Evolutionary conservation across 345 rosid species (phyloP).

Genomic region (Euphorbia pulcherrima): DNA sequence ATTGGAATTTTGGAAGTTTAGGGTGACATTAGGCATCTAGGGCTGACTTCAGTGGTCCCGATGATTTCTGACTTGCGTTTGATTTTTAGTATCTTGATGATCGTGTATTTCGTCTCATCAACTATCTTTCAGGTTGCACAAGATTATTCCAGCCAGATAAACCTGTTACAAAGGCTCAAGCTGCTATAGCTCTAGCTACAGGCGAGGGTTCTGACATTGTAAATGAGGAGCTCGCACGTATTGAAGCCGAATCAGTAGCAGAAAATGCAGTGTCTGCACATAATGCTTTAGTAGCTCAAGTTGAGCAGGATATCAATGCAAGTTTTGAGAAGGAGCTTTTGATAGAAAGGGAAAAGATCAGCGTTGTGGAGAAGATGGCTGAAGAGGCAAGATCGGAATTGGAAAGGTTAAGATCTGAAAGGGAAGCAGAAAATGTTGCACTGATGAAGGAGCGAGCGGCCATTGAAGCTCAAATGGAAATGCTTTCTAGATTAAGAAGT

Average conservation of each 20-base stretch:
- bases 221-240: conserved; percentile 82
- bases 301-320: conserved; percentile 71
- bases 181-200: conserved; percentile 80
- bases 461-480: conserved; percentile 78
- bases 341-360: conserved; percentile 61
- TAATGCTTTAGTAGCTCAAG: conserved; percentile 71
- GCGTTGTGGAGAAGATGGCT: conserved; percentile 74
- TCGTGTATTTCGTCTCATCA: not conserved
- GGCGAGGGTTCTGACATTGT: conserved; percentile 79
- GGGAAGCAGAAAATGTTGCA: conserved; percentile 61
- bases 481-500: conserved; percentile 55
- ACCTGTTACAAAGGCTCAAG: conserved; percentile 95
- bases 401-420: conserved; percentile 57
- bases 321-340: conserved; percentile 70
- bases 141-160: conserved; percentile 85
- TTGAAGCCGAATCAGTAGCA: conserved; percentile 89
- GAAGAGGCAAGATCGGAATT: conserved; percentile 71
- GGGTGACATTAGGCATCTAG: too few species aligned
- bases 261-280: conserved; percentile 79
- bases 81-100: conserved; percentile 17
- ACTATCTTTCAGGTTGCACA: conserved; percentile 53
- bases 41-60: too few species aligned
- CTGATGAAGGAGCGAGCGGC: conserved; percentile 63
- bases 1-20: too few species aligned
- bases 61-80: conserved; percentile 15